phyloP scores from a whole-genome alignment of 2,329 filamentous ascomycete genomes.

The Fusarium mexicanum region DNA sequence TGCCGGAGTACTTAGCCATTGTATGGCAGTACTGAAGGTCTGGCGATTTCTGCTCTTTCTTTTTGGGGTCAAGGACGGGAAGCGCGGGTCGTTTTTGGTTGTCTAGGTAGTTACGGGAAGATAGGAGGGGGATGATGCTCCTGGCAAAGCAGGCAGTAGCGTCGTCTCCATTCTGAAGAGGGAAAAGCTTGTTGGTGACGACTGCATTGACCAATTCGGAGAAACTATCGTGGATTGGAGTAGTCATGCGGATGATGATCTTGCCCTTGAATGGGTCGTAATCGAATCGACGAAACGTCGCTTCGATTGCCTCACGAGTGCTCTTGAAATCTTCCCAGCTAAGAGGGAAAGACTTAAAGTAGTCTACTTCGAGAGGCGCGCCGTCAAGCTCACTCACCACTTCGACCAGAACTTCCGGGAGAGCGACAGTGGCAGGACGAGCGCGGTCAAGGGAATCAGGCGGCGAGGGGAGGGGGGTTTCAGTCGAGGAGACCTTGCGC shows the following conservation, averaged over 20 bases:
- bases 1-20: neutral
- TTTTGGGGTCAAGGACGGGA: too few relatives aligned
- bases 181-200: accelerated
- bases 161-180: neutral
- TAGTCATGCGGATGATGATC: accelerated
- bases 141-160: too few relatives aligned
- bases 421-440: neutral
- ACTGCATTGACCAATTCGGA: neutral
- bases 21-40: neutral
- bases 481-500: neutral
- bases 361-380: neutral
- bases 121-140: too few relatives aligned
- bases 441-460: accelerated
- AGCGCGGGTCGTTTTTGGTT: too few relatives aligned
- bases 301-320: accelerated
- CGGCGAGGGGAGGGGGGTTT: neutral
- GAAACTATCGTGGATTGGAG: neutral
- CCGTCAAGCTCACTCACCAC: accelerated
- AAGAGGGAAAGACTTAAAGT: neutral
- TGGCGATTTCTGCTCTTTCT: neutral
- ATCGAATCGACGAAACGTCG: neutral
- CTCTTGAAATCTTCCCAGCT: neutral
- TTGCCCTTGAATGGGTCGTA: accelerated
- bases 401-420: neutral
- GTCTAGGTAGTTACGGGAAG: too few relatives aligned